Conservation (phyloP, 2,329 filamentous ascomycete genomes). For the Phaeosphaeriaceae sp. region DNA sequence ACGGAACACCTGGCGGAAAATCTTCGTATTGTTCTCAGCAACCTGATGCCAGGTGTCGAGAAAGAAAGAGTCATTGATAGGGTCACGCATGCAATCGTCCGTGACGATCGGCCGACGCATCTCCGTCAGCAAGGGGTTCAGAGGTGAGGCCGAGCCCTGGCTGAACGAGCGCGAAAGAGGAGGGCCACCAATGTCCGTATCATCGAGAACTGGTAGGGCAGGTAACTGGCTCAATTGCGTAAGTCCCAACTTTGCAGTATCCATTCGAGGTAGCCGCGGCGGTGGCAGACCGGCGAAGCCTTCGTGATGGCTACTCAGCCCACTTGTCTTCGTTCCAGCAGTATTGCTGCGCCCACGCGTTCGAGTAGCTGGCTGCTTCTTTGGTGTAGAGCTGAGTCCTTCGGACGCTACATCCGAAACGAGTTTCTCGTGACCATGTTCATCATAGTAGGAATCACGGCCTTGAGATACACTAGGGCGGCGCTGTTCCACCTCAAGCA, state of each 20-base stretch:
- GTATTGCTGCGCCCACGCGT: conserved; percentile 42
- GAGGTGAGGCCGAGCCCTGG: conserved; percentile 54
- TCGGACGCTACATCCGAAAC: conserved; percentile 68
- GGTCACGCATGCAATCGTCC: conserved; percentile 94
- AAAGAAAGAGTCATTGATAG: conserved; percentile 80
- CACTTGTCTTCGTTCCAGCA: conserved; percentile 38
- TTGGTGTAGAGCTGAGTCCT: conserved; percentile 59
- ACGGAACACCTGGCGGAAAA: conserved; percentile 91
- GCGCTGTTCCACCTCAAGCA: conserved; percentile 60
- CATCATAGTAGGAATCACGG: conserved; percentile 74
- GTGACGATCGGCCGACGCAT: conserved; percentile 77
- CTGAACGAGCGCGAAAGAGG: conserved; percentile 63
- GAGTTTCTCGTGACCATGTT: conserved; percentile 73
- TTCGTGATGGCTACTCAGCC: conserved; percentile 33
- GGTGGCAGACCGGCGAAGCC: conserved; percentile 65
- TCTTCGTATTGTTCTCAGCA: conserved; percentile 92
- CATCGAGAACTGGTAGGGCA: conserved; percentile 72
- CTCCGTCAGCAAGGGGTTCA: conserved; percentile 65
- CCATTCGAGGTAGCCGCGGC: conserved; percentile 64
- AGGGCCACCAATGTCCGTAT: conserved; percentile 83
- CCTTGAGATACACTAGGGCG: conserved; percentile 66
- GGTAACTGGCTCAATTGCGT: conserved; percentile 73
- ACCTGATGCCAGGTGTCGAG: conserved; percentile 86
- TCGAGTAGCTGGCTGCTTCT: conserved; percentile 50
- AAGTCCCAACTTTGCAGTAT: conserved; percentile 72